A percentile compares a stretch with the other conserved stretches of the same genome.
These are phyloP conservation scores for Triticum urartu DNA, from an alignment of 176 grass and related monocot species.

Conservation along the genomic window DNA sequence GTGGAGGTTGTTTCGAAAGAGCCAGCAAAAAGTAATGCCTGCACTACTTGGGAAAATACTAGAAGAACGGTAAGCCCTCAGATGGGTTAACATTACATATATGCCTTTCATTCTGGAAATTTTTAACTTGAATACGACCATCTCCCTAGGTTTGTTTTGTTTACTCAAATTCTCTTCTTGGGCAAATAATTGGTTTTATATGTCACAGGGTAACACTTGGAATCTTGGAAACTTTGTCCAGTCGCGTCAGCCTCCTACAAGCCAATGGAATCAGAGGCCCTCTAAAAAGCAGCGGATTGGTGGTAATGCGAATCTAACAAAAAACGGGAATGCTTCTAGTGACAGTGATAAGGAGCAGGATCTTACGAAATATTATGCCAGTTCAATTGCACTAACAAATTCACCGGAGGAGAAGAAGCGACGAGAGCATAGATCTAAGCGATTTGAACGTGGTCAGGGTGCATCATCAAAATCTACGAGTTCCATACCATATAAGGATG, in stretches of 20 bases:
- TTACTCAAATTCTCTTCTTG: slow-evolving; percentile 11
- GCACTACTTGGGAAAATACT: slow-evolving; percentile 45
- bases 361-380: slow-evolving; percentile 68
- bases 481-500: slow-evolving; percentile 37
- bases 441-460: slow-evolving; percentile 67
- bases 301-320: slow-evolving; percentile 32
- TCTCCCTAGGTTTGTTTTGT: neutral
- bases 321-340: slow-evolving; percentile 57
- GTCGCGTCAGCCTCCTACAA: slow-evolving; percentile 43
- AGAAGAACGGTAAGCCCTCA: slow-evolving; percentile 50
- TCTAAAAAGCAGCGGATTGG: slow-evolving; percentile 47
- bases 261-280: slow-evolving; percentile 40
- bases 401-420: slow-evolving; percentile 83
- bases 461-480: slow-evolving; percentile 33
- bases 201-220: slow-evolving; percentile 54
- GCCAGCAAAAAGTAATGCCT: slow-evolving; percentile 29
- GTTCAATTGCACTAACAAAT: slow-evolving; percentile 57
- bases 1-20: slow-evolving; percentile 38
- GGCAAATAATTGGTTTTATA: slow-evolving; percentile 11
- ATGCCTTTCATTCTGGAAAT: neutral
- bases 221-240: slow-evolving; percentile 41
- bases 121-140: neutral
- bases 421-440: slow-evolving; percentile 72
- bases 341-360: slow-evolving; percentile 71
- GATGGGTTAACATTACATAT: neutral